These are phyloP conservation scores for Chaetomium cochliodes DNA, from an alignment of 495 filamentous ascomycete species.

Conservation along the genomic window DNA sequence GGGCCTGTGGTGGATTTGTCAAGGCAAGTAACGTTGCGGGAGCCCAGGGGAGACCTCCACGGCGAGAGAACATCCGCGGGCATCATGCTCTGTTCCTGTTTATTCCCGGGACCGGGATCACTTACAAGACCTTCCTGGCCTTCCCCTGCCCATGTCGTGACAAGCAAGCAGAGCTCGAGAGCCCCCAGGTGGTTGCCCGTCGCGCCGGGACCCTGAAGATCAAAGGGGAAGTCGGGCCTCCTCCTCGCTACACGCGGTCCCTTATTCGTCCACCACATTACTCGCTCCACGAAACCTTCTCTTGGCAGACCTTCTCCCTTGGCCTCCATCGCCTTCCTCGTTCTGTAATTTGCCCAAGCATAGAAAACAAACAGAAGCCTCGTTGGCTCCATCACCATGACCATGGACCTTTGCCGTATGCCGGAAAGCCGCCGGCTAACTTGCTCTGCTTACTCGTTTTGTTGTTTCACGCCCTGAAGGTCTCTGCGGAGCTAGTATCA, in stretches of 20 bases:
- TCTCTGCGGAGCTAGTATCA: neutral
- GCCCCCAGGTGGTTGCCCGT: slow-evolving; percentile 1
- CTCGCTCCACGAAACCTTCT: slow-evolving; percentile 8
- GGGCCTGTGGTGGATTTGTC: neutral
- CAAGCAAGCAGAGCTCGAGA: slow-evolving; percentile 7
- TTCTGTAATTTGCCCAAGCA: neutral
- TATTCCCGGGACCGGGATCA: slow-evolving; percentile 15
- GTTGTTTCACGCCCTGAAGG: neutral
- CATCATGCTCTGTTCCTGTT: neutral
- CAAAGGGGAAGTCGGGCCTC: neutral
- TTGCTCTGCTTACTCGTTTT: neutral
- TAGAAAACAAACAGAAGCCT: neutral
- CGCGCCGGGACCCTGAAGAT: neutral
- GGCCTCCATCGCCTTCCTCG: neutral
- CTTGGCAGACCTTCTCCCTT: slow-evolving; percentile 16
- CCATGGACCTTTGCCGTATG: neutral
- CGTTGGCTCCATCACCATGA: neutral
- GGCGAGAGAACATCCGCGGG: neutral
- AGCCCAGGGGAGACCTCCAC: too few species aligned
- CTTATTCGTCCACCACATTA: slow-evolving; percentile 26
- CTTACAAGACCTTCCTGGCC: neutral
- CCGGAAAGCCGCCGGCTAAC: neutral
- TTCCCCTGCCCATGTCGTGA: slow-evolving; percentile 1
- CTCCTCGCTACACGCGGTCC: slow-evolving; percentile 25
- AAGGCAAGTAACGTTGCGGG: too few species aligned